A percentile compares a stretch with the other conserved stretches of the same genome.
These are phyloP conservation scores for Viola pubescens DNA, from an alignment of 441 rosid genomes.

Conservation along the genomic window DNA sequence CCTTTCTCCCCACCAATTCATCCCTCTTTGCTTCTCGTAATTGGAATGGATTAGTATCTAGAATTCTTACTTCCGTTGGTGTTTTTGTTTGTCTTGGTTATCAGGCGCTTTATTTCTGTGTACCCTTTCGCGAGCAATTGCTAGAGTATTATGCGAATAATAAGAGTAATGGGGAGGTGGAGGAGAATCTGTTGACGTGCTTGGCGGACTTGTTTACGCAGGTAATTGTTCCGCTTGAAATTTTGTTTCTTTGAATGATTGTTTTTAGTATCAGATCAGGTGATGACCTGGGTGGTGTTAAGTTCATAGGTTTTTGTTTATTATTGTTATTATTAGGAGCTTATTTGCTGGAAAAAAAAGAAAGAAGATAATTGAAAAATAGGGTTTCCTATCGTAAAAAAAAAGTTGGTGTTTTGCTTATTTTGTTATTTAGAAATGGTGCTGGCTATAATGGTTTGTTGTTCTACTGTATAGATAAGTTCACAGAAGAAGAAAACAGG, in stretches of 20 bases:
- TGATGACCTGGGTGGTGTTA: no score
- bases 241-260: no score
- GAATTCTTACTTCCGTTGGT: neutral
- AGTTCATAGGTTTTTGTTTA: neutral
- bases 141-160: slow-evolving; percentile 75
- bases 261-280: no score
- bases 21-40: neutral
- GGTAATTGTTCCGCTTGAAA: slow-evolving; percentile 29
- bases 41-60: neutral
- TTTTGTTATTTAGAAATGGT: slow-evolving; percentile 12
- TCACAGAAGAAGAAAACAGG: slow-evolving; percentile 98
- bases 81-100: neutral
- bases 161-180: slow-evolving; percentile 65
- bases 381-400: neutral
- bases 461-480: slow-evolving; percentile 55
- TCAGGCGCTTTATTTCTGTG: slow-evolving; percentile 98
- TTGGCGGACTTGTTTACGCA: slow-evolving; percentile 90
- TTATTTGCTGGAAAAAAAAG: neutral
- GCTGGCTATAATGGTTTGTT: slow-evolving; percentile 14
- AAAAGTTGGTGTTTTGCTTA: slow-evolving; percentile 5
- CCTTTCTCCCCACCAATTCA: neutral
- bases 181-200: slow-evolving; percentile 94
- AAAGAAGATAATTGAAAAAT: neutral
- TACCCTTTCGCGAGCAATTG: slow-evolving; percentile 92
- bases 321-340: neutral